Base-by-base conservation (phyloP, 2,329 filamentous ascomycete genomes). In the Ophiostoma ulmi region DNA sequence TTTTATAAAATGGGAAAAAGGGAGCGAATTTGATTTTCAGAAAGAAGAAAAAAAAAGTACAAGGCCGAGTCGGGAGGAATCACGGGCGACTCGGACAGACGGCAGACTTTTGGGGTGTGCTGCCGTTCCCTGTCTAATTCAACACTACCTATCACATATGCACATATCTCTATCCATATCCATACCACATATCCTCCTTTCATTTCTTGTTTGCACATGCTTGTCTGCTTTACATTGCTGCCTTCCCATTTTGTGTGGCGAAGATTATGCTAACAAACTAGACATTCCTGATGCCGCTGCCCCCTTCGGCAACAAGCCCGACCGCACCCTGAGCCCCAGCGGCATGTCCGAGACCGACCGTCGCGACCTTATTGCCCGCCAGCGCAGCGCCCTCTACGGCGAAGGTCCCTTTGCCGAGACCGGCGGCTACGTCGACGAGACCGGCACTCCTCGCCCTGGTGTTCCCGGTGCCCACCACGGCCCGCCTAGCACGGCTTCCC, bases 321-420 rank as follows among this genome's bases (percentile, higher is more conserved):
- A 95, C 78, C 91, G 92, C 79, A 90, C 92, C 76, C 87, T 93
- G 83, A 95, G 92, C 83, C 92, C 92, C 70, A 89, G 90, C 76
- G 82, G 84, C 78, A 91, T 97, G 91, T 96, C 91, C 79, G 95
- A 98, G 83, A 94, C 97, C 77, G 94, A 97, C 78, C 94, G 94
- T 77, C 93, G 94, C 76, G 94, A 98, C 77, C 86, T 98, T 80
- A 97, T 98, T 81, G 92, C 94, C 76, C 94, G 94, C 78, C 95
- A 98, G 83, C 93, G 96, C 81, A 94, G 91, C 80, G 94, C 94
- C 74, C 83, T 99, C 75, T 99, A 98, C 80, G 93, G 93, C 78
- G 92, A 92, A 78, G 85, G 85, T 13, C 79, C 86, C 69, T 90
- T 92, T 78, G 88, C 90, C 78, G 89, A 90, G 75, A 87, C 86